Percentiles rank a stretch among this genome's conserved stretches.
phyloP scores from a whole-genome alignment of 768 basidiomycete genomes.

The Tubosaeta sp. region DNA sequence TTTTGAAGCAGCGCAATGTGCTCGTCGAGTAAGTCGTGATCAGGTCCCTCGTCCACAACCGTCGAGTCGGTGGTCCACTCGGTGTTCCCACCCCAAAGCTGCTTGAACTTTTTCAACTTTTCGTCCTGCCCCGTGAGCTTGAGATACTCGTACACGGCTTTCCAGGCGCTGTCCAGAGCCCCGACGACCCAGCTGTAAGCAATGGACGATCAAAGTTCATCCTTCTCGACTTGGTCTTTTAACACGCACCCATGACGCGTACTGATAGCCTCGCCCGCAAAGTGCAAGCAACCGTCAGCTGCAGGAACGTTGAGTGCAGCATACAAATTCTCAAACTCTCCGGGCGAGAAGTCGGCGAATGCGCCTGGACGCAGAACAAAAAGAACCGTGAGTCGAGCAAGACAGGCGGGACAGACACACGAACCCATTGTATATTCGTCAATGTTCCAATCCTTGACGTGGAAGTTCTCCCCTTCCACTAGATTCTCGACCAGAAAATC shows the following conservation, averaged over 20 bases:
- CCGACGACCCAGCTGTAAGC: constrained; percentile 37
- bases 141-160: constrained; percentile 29
- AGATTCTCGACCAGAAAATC: constrained; percentile 15
- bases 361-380: constrained; percentile 28
- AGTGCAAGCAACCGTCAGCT: constrained; percentile 12
- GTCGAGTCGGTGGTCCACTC: constrained; percentile 22
- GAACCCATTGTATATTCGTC: constrained; percentile 34
- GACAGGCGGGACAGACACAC: not conserved
- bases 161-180: constrained; percentile 36
- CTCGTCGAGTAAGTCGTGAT: constrained; percentile 7
- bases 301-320: constrained; percentile 29
- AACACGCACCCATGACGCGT: constrained; percentile 5
- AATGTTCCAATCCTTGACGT: constrained; percentile 34
- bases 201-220: constrained; percentile 22
- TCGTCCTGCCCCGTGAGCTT: constrained; percentile 8
- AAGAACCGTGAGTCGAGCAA: not conserved
- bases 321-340: constrained; percentile 34
- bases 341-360: constrained; percentile 39
- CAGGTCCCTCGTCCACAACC: not conserved
- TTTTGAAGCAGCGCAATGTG: not conserved
- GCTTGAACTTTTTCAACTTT: constrained; percentile 16
- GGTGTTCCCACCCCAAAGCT: constrained; percentile 29
- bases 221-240: not conserved
- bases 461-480: constrained; percentile 14
- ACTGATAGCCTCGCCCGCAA: constrained; percentile 15